phyloP scores from a whole-genome alignment of 257 asterid species.

The Nicotiana undulata region DNA sequence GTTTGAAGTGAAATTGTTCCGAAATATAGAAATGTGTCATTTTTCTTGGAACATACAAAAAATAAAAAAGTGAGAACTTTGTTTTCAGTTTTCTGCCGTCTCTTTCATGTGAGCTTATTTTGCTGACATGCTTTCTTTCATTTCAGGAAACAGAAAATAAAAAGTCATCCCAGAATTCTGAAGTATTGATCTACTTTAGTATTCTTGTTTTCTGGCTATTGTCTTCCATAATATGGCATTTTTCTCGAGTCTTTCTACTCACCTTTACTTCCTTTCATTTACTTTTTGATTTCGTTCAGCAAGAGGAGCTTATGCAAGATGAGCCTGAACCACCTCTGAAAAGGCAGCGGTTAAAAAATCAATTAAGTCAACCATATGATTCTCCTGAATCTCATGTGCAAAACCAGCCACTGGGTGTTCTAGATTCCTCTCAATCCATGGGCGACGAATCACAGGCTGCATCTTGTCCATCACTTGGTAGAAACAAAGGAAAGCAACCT shows the following conservation, averaged over 20 bases:
- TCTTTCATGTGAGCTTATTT: background rate
- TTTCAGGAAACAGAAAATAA: constrained; percentile 12
- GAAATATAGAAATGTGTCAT: background rate
- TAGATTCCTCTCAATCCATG: constrained; percentile 4
- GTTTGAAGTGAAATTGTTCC: background rate
- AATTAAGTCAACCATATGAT: constrained; percentile 3
- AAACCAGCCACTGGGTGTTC: background rate
- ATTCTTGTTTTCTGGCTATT: background rate
- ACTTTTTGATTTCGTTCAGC: background rate
- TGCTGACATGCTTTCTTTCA: background rate
- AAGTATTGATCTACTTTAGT: background rate
- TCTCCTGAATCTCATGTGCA: constrained; percentile 2
- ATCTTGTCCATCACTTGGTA: constrained; percentile 9
- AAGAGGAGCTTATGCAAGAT: background rate
- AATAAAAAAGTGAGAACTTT: background rate
- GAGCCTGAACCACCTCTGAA: constrained; percentile 10
- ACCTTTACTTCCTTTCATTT: background rate
- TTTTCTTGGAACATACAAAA: background rate
- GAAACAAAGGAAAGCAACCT: constrained; percentile 25
- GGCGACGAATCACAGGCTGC: constrained; percentile 10
- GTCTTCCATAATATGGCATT: background rate
- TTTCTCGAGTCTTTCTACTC: background rate
- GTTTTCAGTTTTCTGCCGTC: background rate
- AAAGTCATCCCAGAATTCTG: constrained; percentile 2
- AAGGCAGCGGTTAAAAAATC: constrained; percentile 6